Conservation (phyloP, 352 stramenopile species). For the Pythium aphanidermatum region DNA sequence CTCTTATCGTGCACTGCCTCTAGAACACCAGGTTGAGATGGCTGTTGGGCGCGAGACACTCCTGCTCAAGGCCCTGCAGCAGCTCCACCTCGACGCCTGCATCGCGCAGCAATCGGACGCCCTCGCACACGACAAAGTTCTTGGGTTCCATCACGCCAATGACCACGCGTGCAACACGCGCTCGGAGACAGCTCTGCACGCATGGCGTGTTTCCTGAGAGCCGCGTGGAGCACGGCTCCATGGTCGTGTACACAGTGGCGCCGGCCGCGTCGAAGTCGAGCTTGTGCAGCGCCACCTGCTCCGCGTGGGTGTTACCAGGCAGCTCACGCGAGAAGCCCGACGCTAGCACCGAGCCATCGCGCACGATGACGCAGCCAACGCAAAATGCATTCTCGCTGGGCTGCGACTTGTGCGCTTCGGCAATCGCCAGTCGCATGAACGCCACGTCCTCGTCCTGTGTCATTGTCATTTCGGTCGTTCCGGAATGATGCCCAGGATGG, state of each 20-base stretch:
- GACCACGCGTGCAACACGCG: constrained; percentile 60
- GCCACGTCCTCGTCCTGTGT: constrained; percentile 22
- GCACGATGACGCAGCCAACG: constrained; percentile 74
- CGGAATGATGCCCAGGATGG: too few species aligned
- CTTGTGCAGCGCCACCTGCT: constrained; percentile 82
- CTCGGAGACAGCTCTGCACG: constrained; percentile 71
- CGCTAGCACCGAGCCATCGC: constrained; percentile 48
- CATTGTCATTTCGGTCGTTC: background rate
- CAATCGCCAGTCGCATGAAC: constrained; percentile 77
- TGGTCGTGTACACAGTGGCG: constrained; percentile 85
- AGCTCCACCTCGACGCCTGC: constrained; percentile 64
- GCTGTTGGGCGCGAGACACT: constrained; percentile 67
- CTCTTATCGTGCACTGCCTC: background rate
- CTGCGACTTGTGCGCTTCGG: constrained; percentile 69
- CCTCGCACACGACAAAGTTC: constrained; percentile 85
- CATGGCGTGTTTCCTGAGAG: constrained; percentile 82
- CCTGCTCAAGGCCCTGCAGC: constrained; percentile 61
- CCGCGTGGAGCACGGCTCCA: constrained; percentile 86
- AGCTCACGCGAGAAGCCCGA: constrained; percentile 82
- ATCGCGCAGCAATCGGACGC: constrained; percentile 61
- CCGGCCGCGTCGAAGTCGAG: constrained; percentile 57
- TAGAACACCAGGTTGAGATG: constrained; percentile 65
- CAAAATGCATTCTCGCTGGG: constrained; percentile 74
- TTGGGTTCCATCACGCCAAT: constrained; percentile 82
- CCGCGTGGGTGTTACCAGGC: constrained; percentile 84